Conservation (phyloP, 345 rosid genomes). For the Salix caprea region DNA sequence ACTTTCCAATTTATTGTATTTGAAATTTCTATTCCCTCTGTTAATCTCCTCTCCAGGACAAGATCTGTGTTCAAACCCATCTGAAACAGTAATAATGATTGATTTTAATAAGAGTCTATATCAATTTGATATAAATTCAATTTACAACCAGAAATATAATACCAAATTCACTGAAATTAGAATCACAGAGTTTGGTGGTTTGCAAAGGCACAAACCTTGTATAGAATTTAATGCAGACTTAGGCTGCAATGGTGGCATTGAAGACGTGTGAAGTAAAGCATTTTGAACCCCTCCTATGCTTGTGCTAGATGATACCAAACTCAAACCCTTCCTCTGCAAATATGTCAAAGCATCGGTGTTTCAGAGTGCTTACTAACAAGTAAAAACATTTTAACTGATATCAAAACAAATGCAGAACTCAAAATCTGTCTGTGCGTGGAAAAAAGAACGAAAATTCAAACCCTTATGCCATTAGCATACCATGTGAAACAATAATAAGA, state of each 20-base stretch:
- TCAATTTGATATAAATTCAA: background rate
- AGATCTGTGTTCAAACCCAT: conserved; percentile 24
- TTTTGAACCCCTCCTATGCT: conserved; percentile 19
- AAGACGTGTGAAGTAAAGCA: conserved; percentile 26
- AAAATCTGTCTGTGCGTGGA: background rate
- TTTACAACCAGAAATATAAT: background rate
- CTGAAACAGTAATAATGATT: conserved; percentile 25
- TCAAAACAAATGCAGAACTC: background rate
- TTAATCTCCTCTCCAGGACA: conserved; percentile 20
- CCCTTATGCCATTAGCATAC: background rate
- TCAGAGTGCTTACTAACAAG: conserved; percentile 1
- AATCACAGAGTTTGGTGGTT: conserved; percentile 6
- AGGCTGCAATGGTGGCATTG: conserved; percentile 5
- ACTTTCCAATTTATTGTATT: conserved; percentile 12
- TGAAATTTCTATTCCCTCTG: conserved; percentile 20
- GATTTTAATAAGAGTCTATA: conserved; percentile 7
- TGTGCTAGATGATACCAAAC: conserved; percentile 20
- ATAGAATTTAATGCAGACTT: conserved; percentile 24
- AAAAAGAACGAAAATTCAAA: background rate
- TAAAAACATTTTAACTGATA: conserved; percentile 3
- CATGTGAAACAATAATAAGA: background rate
- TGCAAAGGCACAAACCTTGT: background rate
- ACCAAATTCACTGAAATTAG: background rate
- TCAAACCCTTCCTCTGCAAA: conserved; percentile 42
- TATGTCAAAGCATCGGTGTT: conserved; percentile 19